Evolutionary conservation across 139 green algal genomes (phyloP), one percentile per base, ranked within the genome.

Genomic region (Asterochloris sp.): DNA sequence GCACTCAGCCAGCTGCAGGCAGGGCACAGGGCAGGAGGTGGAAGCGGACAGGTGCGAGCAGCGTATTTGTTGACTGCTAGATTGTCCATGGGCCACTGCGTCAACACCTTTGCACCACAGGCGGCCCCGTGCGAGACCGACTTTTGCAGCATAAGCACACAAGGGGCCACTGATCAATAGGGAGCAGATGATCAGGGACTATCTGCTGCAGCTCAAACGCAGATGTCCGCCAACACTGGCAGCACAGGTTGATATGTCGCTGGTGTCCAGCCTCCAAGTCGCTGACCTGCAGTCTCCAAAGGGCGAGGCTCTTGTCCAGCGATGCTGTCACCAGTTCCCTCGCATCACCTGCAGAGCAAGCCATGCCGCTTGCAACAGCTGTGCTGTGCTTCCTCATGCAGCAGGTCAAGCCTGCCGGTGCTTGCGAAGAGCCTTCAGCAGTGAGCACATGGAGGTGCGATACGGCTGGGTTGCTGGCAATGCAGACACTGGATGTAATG

Each of bases 221-320:
- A 38, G 24, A 76, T 60, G n/a, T 24, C 2, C n/a, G 23, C 19
- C n/a, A 4, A 76, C 19, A 38, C 23, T 60, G 24, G 14, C 17
- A 38, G n/a, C 19, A 16, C 19, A 12, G 15, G 12, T 0, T 26
- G 17, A 24, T 26, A 28, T 64, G 15, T 27, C 15, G 11, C 29
- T 12, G n/a, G 1, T 66, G 19, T n/a, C 12, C 28, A 27, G 24
- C 26, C 24, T 29, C 17, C 71, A 76, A 61, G 19, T 1, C 16
- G 14, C 29, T 64, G 47, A 86, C 83, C 83, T 81, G 63, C 28
- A 89, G 78, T 13, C 69, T 83, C 91, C 90, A 94, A 8, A 89
- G 74, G 0, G 84, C 86, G 27, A 95, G 69, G 2, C 87, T 85
- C 68, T 94, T 94, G 76, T 94, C 91, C 47, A 94, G 69, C 11